Evolutionary conservation across 23 red algal genomes (phyloP), one percentile per base, ranked within the genome.

Genomic region (Cyanidium caldarium): DNA sequence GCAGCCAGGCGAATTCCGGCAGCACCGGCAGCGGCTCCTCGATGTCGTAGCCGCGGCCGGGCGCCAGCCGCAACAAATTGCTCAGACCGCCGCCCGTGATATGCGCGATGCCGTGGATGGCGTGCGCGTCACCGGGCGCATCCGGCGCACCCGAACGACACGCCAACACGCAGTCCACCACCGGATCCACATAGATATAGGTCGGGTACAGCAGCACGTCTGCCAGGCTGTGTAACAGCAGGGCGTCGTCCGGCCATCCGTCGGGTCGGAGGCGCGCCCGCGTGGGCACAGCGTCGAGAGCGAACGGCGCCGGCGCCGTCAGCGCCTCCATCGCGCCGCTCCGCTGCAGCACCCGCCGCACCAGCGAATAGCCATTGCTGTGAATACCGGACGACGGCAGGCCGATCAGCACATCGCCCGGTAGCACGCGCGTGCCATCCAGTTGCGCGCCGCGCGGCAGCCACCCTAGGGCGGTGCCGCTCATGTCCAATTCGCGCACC

Each of bases 391-490:
- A 72, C 25, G 88, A 75, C 26, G 88, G 88, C 2, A 94, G 68
- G 14, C 80, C 88, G 12, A 94, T 65, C 16, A 94, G 56, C 40
- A 30, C 28, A 72, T 94, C 88, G 68, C 88, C 88, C 17, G 68
- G 44, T 2, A n/a, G 0, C 19, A 86, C 61, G 21, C n/a, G 20
- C 0, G 15, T 66, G 17, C 88, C 80, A 34, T 82, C 76, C 23
- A 94, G 38, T 37, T 85, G 81, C 1, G 21, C 46, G 14, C 83
- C 81, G 37, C 65, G 72, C 33, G 88, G 88, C 26, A 94, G 28
- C 81, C 81, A 94, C 28, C 88, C 88, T 0, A 94, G 65, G 35
- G 88, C 88, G 19, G 88, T 94, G n/a, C 88, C 88, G 42, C 81
- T 86, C 45, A 94, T 80, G 70, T 94, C 88, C n/a, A 94, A 34